These are phyloP conservation scores for Sicyos edulis DNA, from an alignment of 306 rosid genomes.

Conservation along the genomic window DNA sequence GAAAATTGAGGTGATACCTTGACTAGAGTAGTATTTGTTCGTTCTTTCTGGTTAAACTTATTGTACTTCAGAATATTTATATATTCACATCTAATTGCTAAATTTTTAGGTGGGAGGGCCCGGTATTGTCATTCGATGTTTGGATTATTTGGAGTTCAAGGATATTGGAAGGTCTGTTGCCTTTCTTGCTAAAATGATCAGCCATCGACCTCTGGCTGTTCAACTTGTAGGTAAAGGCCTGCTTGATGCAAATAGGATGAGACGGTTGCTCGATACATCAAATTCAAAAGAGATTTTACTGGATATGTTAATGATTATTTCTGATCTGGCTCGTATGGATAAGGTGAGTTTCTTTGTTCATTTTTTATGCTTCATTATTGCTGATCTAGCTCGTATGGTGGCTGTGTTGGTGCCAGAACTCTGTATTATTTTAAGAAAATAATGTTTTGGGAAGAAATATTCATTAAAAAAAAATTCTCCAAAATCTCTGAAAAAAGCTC, in stretches of 20 bases:
- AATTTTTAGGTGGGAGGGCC: slow-evolving; percentile 80
- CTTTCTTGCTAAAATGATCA: slow-evolving; percentile 84
- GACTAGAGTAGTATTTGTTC: not conserved
- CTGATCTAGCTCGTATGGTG: too few relatives aligned
- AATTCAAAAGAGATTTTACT: slow-evolving; percentile 68
- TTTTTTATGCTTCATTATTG: slow-evolving; percentile 12
- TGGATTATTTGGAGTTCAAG: slow-evolving; percentile 58
- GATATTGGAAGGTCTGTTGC: slow-evolving; percentile 83
- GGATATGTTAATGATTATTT: slow-evolving; percentile 78
- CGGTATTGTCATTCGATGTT: slow-evolving; percentile 54
- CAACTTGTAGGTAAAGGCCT: slow-evolving; percentile 81
- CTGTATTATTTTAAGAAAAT: too few relatives aligned
- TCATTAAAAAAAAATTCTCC: too few relatives aligned
- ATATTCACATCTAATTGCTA: slow-evolving; percentile 18
- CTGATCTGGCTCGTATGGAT: slow-evolving; percentile 98
- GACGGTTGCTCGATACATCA: slow-evolving; percentile 53
- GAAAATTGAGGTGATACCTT: not conserved
- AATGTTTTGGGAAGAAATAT: too few relatives aligned
- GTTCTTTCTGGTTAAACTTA: not conserved
- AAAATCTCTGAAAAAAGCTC: too few relatives aligned
- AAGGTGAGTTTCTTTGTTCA: slow-evolving; percentile 49
- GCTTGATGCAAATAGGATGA: slow-evolving; percentile 68
- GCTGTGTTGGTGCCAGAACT: too few relatives aligned
- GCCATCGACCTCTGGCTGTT: slow-evolving; percentile 67
- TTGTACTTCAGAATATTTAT: not conserved